Percentiles rank a stretch among this genome's conserved stretches.
phyloP scores from a whole-genome alignment of 2,329 filamentous ascomycete species.

The Beauveria medogensis region DNA sequence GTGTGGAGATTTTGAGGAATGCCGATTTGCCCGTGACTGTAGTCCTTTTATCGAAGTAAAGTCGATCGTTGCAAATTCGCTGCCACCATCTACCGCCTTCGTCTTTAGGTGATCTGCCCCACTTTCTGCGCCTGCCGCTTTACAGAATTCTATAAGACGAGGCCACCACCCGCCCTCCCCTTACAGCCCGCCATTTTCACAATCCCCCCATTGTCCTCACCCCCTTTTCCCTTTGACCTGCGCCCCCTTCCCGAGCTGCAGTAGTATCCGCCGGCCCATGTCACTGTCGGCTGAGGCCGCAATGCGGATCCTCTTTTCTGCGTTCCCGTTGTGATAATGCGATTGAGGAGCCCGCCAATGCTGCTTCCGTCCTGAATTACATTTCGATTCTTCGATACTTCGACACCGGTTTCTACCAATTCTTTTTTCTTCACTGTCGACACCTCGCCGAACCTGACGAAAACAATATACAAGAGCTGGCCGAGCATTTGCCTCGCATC shows the following conservation, averaged over 20 bases:
- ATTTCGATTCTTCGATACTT: background rate
- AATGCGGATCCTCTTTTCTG: background rate
- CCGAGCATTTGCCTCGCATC: background rate
- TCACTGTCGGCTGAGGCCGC: background rate
- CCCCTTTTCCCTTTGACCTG: background rate
- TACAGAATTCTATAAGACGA: conserved; percentile 8
- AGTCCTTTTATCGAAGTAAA: too few relatives aligned
- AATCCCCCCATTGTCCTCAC: background rate
- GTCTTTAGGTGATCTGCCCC: background rate
- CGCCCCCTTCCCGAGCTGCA: background rate
- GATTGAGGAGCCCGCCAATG: too few relatives aligned
- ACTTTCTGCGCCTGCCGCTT: background rate
- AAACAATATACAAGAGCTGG: background rate
- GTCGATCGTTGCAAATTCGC: conserved; percentile 8
- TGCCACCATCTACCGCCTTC: background rate
- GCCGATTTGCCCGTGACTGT: too few relatives aligned
- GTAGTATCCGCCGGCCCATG: background rate
- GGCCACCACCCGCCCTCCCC: background rate
- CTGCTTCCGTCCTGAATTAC: background rate
- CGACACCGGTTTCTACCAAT: background rate
- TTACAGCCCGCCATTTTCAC: background rate
- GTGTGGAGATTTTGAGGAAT: too few relatives aligned
- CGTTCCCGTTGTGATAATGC: too few relatives aligned
- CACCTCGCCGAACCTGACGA: background rate
- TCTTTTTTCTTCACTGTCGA: background rate